Evolutionary conservation across 495 filamentous ascomycete genomes (phyloP).

Genomic region (Jackrogersella multiformis): DNA sequence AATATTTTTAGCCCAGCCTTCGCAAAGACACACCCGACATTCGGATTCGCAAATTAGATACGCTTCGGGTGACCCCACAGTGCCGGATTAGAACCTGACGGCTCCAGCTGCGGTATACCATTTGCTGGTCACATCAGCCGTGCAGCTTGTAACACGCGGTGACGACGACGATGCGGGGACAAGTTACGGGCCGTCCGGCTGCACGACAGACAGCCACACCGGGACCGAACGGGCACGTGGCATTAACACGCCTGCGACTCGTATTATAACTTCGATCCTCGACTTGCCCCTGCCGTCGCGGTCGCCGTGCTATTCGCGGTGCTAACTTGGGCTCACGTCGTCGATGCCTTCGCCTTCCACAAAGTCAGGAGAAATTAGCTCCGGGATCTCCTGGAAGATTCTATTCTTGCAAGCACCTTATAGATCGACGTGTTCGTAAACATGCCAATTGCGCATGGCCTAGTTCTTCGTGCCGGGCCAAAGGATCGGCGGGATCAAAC

Average conservation of each 20-base stretch:
- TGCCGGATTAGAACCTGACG: not conserved
- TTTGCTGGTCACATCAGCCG: constrained; percentile 10
- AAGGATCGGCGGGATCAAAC: constrained; percentile 59
- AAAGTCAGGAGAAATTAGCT: constrained; percentile 30
- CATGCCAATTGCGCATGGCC: constrained; percentile 72
- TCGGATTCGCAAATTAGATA: constrained; percentile 11
- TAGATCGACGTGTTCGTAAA: constrained; percentile 75
- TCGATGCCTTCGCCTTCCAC: constrained; percentile 52
- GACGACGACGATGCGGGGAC: constrained; percentile 8
- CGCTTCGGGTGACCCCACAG: constrained; percentile 2
- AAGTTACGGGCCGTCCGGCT: constrained; percentile 11
- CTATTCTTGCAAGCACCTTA: constrained; percentile 57
- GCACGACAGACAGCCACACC: constrained; percentile 46
- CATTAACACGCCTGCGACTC: constrained; percentile 52
- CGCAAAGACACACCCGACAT: not conserved
- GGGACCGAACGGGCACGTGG: constrained; percentile 55
- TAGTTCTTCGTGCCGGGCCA: constrained; percentile 63
- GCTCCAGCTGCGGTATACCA: not conserved
- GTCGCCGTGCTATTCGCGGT: constrained; percentile 52
- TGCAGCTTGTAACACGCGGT: constrained; percentile 25
- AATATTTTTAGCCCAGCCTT: constrained; percentile 20
- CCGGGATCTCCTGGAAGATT: constrained; percentile 44
- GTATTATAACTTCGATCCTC: constrained; percentile 54
- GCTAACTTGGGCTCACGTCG: constrained; percentile 50
- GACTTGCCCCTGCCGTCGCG: constrained; percentile 45